A percentile compares a stretch with the other conserved stretches of the same genome.
Conservation (phyloP, 2,329 filamentous ascomycete genomes). For the Botrytis fabae region DNA sequence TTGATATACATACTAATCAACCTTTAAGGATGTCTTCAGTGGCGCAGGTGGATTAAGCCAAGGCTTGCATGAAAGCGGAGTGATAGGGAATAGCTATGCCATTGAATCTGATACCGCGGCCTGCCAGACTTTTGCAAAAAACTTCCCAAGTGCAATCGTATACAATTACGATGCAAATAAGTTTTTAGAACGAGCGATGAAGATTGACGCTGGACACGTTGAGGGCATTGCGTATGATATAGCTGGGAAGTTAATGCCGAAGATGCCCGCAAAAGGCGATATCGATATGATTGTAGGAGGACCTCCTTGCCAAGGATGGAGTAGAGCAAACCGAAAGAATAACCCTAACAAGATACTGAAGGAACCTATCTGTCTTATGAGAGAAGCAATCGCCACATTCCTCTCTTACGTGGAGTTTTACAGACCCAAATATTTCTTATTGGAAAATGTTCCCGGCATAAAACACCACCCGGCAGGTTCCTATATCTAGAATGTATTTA, state of each 20-base stretch:
- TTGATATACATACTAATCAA: not conserved
- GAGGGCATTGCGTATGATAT: not conserved
- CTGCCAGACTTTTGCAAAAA: not conserved
- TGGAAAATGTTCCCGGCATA: slow-evolving; percentile 34
- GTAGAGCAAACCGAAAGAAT: slow-evolving; percentile 23
- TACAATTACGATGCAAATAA: slow-evolving; percentile 21
- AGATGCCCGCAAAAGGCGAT: slow-evolving; percentile 26
- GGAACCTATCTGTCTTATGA: slow-evolving; percentile 28
- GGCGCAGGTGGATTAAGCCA: slow-evolving; percentile 26
- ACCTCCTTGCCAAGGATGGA: slow-evolving; percentile 30
- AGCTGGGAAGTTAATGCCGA: not conserved
- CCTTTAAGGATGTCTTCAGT: slow-evolving; percentile 12
- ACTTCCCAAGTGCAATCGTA: slow-evolving; percentile 8
- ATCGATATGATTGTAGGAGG: slow-evolving; percentile 27
- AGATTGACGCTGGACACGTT: slow-evolving; percentile 8
- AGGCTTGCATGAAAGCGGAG: slow-evolving; percentile 23
- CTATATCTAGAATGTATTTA: not conserved
- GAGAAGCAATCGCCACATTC: slow-evolving; percentile 29
- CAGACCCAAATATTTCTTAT: slow-evolving; percentile 32
- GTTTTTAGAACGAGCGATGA: slow-evolving; percentile 15
- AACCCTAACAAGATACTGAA: not conserved
- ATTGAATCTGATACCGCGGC: slow-evolving; percentile 23
- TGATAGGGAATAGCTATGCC: slow-evolving; percentile 12
- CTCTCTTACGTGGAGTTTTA: slow-evolving; percentile 34
- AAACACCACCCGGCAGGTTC: slow-evolving; percentile 21